A percentile compares a stretch with the other conserved stretches of the same genome.
phyloP scores from a whole-genome alignment of 2,329 filamentous ascomycete genomes.

The Botryotinia convoluta region DNA sequence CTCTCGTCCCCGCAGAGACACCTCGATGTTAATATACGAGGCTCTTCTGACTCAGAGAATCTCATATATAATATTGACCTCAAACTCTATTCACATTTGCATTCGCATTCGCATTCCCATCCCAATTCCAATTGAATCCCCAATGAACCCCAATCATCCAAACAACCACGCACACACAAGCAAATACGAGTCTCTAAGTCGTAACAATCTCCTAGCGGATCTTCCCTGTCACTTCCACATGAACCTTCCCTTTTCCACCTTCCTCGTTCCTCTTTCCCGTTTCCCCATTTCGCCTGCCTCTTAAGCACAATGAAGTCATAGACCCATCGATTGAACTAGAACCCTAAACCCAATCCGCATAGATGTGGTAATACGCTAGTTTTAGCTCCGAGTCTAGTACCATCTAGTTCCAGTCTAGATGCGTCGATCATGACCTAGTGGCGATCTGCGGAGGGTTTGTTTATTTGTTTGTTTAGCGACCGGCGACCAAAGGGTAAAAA shows the following conservation, averaged over 20 bases:
- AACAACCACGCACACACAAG: background rate
- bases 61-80: background rate
- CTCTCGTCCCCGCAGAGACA: background rate
- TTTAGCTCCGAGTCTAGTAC: background rate
- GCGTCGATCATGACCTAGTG: background rate
- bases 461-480: background rate
- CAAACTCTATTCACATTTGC: background rate
- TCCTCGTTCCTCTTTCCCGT: background rate
- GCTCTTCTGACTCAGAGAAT: background rate
- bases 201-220: background rate
- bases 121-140: no score
- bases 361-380: background rate
- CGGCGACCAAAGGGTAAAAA: background rate
- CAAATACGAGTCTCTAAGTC: background rate
- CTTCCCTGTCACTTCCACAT: background rate
- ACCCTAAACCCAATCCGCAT: background rate
- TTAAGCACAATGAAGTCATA: conserved; percentile 9
- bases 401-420: background rate
- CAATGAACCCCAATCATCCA: background rate
- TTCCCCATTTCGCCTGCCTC: background rate
- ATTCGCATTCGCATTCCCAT: no score
- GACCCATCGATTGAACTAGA: background rate
- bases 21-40: background rate
- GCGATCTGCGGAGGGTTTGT: background rate
- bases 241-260: background rate